Base-by-base conservation (phyloP, 805 yeast genomes). In the Myxozyma geophila region DNA sequence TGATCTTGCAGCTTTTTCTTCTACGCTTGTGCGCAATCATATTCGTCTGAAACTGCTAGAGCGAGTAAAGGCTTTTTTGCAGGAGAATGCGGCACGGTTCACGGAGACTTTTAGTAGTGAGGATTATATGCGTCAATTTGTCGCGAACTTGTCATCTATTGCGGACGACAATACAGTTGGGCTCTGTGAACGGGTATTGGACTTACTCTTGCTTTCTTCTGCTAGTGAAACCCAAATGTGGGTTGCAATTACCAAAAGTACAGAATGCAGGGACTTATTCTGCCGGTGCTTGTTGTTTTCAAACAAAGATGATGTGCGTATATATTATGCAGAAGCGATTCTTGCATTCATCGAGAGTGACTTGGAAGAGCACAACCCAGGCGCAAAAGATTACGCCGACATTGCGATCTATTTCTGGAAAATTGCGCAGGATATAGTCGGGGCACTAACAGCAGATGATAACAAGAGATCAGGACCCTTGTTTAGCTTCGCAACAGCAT, bases 341-440 rank as follows among this genome's bases (percentile, higher is more conserved):
- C 44, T 47, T n/a, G 60, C 41, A 7, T 62, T 51, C 46, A 41
- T 60, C 9, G 23, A 39, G 6, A 39, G 13, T 37, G 52, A 19
- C n/a, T 7, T 51, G 12, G 12, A 60, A 35, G 49, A 36, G n/a
- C 46, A 35, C 21, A 15, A 54, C 12, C 3, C 56, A 7, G 28
- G 28, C n/a, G 9, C 41, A 12, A 54, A 21, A 37, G 17, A 35
- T 9, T 12, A 33, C 17, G 51, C 44, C 9, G 37, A 36, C 7
- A 52, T 43, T n/a, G 36, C 62, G 17, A 5, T 28, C 21, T 64
- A 57, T 37, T 64, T 61, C 44, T 60, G 67, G 67, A 33, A 39
- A 7, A 10, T 58, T 7, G 44, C 53, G 21, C 28, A 19, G 19
- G 47, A 19, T 5, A 23, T 64, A 5, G 36, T 64, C 12, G 63